Conservation (phyloP, 75 land plant species). For the Sequoiadendron giganteum region DNA sequence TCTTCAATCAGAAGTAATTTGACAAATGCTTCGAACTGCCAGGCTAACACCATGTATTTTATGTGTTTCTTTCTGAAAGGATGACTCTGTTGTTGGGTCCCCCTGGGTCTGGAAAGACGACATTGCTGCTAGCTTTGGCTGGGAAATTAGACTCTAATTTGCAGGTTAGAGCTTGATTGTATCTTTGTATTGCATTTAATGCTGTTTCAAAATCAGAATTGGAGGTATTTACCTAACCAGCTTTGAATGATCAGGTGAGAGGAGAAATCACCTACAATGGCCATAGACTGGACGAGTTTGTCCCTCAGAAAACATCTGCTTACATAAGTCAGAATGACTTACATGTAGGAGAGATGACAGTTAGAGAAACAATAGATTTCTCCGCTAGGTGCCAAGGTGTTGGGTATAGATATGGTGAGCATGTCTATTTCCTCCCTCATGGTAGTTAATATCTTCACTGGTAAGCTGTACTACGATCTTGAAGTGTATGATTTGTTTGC, state of each 20-base stretch:
- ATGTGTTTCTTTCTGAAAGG: constrained; percentile 23
- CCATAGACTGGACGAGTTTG: constrained; percentile 60
- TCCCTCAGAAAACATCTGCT: constrained; percentile 80
- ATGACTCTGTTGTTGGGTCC: constrained; percentile 85
- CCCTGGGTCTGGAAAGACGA: constrained; percentile 84
- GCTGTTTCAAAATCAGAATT: neutral
- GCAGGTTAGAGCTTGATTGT: constrained; percentile 33
- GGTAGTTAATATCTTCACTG: neutral
- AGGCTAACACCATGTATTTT: neutral
- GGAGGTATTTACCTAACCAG: neutral
- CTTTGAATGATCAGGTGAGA: constrained; percentile 32
- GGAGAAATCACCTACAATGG: constrained; percentile 86
- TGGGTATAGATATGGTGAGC: constrained; percentile 66
- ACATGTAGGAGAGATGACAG: constrained; percentile 89
- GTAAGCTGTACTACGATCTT: neutral
- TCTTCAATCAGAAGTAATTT: neutral
- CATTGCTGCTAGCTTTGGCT: constrained; percentile 71
- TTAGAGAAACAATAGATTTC: constrained; percentile 87
- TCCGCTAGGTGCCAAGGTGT: constrained; percentile 89
- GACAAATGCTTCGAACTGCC: neutral
- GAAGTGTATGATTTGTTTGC: neutral
- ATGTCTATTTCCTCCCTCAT: neutral
- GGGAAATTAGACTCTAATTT: constrained; percentile 69
- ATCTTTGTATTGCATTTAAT: neutral
- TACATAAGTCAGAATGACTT: constrained; percentile 88